A percentile compares a stretch with the other conserved stretches of the same genome.
These are phyloP conservation scores for Paramecium biaurelia DNA, from an alignment of 73 alveolate species.

Conservation along the genomic window DNA sequence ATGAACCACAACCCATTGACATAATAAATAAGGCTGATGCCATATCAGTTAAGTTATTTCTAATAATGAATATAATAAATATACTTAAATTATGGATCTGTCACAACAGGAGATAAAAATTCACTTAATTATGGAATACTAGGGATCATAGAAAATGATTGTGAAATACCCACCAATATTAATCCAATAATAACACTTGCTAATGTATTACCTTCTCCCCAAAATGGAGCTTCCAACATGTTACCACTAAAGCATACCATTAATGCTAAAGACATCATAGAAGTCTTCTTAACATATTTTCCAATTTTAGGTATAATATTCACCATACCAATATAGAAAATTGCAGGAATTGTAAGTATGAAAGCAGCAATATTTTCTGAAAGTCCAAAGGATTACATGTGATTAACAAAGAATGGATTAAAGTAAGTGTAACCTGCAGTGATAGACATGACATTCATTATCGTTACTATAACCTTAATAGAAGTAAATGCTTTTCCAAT, in stretches of 20 bases:
- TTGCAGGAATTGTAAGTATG: slow-evolving; percentile 25
- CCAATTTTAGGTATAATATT: slow-evolving; percentile 1
- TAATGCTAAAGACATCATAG: slow-evolving; percentile 25
- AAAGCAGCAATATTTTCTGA: slow-evolving; percentile 29
- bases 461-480: slow-evolving; percentile 17
- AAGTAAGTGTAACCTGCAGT: neutral
- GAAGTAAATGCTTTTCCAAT: slow-evolving; percentile 46
- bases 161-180: neutral
- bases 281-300: slow-evolving; percentile 4
- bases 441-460: slow-evolving; percentile 22
- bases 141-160: slow-evolving; percentile 18
- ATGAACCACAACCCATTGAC: slow-evolving; percentile 48
- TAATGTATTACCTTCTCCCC: slow-evolving; percentile 45
- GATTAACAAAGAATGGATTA: slow-evolving; percentile 31
- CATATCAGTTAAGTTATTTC: slow-evolving; percentile 46
- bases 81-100: slow-evolving; percentile 36
- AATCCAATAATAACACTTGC: slow-evolving; percentile 9
- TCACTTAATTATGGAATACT: slow-evolving; percentile 18
- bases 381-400: slow-evolving; percentile 1
- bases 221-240: slow-evolving; percentile 51
- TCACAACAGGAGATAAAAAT: slow-evolving; percentile 37
- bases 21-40: slow-evolving; percentile 40
- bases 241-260: slow-evolving; percentile 9
- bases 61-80: neutral
- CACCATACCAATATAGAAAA: slow-evolving; percentile 29